phyloP scores from a whole-genome alignment of 1,284 basidiomycete genomes.

The Trichosporon asahii region DNA sequence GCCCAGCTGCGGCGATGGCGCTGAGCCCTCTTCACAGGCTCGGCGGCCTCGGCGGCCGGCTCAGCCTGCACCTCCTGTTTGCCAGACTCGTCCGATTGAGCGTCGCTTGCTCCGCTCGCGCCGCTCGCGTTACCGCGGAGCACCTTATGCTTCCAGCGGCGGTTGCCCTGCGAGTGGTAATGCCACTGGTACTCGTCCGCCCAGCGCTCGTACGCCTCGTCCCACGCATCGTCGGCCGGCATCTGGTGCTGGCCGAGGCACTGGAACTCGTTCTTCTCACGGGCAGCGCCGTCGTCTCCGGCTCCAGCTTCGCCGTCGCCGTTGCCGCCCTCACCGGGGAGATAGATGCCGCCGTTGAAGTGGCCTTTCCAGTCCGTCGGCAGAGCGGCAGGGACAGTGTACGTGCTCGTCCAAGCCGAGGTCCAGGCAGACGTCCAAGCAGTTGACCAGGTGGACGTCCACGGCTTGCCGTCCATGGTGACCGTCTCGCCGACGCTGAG shows the following conservation, averaged over 20 bases:
- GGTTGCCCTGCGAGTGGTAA: neutral
- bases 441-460: neutral
- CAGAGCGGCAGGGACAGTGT: neutral
- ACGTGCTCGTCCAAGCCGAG: neutral
- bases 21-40: neutral
- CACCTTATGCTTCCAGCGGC: neutral
- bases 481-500: no score
- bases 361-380: neutral
- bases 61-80: no score
- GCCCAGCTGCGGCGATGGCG: neutral
- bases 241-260: neutral
- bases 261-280: neutral
- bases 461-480: neutral
- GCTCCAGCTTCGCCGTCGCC: no score
- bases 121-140: neutral
- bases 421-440: neutral
- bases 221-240: neutral
- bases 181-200: neutral
- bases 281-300: no score
- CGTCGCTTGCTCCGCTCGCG: neutral
- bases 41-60: no score
- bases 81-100: no score
- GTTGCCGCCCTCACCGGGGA: neutral
- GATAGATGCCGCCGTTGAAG: neutral
- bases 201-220: neutral